phyloP scores from a whole-genome alignment of 148 eudicot genomes.

The Silene uniflora region DNA sequence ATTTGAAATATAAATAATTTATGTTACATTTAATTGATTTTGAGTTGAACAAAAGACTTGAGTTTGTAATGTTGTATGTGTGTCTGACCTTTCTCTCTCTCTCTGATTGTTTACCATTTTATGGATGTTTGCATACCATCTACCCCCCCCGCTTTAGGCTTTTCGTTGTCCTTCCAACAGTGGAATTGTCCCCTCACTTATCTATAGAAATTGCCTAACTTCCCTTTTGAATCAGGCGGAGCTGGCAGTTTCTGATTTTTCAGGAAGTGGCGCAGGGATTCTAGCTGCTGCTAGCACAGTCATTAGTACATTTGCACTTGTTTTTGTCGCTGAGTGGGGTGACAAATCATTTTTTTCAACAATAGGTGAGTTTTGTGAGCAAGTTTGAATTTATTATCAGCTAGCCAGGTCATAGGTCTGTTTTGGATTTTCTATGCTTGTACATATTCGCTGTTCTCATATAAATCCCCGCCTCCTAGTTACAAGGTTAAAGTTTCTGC shows the following conservation, averaged over 20 bases:
- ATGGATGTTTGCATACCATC: not conserved
- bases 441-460: not conserved
- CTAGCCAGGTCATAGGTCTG: not conserved
- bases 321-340: constrained; percentile 99
- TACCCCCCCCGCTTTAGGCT: not conserved
- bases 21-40: not conserved
- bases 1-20: not conserved
- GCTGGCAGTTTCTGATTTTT: constrained; percentile 88
- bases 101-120: not conserved
- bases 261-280: constrained; percentile 90
- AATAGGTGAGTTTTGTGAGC: constrained; percentile 50
- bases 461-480: not conserved
- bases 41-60: not conserved
- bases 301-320: constrained; percentile 73
- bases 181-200: not conserved
- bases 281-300: constrained; percentile 81
- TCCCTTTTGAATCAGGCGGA: constrained; percentile 65
- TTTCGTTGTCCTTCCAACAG: not conserved
- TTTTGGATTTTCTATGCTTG: constrained; percentile 12
- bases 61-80: not conserved
- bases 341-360: constrained; percentile 99
- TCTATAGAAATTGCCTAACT: constrained; percentile 9
- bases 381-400: not conserved
- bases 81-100: not conserved
- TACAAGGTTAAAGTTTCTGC: not conserved